Percentiles rank a stretch among this genome's conserved stretches.
Conservation (phyloP, 495 filamentous ascomycete genomes). For the Hypoxylon crocopeplum region DNA sequence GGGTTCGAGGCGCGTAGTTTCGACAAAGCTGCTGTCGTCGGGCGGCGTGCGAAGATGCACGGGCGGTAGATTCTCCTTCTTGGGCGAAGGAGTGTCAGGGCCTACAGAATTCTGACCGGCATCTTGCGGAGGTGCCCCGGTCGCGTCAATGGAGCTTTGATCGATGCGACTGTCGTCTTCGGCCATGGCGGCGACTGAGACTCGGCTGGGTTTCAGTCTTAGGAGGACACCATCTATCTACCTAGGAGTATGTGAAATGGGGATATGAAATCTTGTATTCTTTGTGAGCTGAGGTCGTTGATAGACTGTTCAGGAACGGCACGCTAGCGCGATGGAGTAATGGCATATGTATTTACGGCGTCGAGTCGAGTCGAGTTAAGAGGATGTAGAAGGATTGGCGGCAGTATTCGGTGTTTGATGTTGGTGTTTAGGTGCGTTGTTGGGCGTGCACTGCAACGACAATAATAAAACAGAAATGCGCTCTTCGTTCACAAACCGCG, state of each 20-base stretch:
- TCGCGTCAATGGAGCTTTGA: conserved; percentile 2
- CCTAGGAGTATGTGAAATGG: conserved; percentile 37
- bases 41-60: conserved; percentile 20
- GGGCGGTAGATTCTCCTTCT: conserved; percentile 19
- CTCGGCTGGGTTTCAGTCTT: conserved; percentile 6
- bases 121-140: conserved; percentile 6
- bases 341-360: conserved; percentile 29
- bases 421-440: not conserved
- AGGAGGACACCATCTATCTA: conserved; percentile 15
- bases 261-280: conserved; percentile 27
- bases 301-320: conserved; percentile 6
- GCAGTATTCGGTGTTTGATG: not conserved
- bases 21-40: conserved; percentile 52
- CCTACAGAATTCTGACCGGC: not conserved
- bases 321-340: conserved; percentile 19
- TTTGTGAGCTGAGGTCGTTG: conserved; percentile 15
- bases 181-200: conserved; percentile 32
- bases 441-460: too few relatives aligned
- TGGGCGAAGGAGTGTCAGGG: conserved; percentile 18
- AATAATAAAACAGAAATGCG: too few relatives aligned
- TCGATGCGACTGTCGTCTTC: conserved; percentile 37
- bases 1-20: conserved; percentile 49
- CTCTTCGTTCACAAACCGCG: too few relatives aligned
- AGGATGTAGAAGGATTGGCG: not conserved
- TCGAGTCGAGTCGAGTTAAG: not conserved